A percentile compares a stretch with the other conserved stretches of the same genome.
Conservation (phyloP, 75 land plant genomes). For the Adiantum capillusveneris region DNA sequence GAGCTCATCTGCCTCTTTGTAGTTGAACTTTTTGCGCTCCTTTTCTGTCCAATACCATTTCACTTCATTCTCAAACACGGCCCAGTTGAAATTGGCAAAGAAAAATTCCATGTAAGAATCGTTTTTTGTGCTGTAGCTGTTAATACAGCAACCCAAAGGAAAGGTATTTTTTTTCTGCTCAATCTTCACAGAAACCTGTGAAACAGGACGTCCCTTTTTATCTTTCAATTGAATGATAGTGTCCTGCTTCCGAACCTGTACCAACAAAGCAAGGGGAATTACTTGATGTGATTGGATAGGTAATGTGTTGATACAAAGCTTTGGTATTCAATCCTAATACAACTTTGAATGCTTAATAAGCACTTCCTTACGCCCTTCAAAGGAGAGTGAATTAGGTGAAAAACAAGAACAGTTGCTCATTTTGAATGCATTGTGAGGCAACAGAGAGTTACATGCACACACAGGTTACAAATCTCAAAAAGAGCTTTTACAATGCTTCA, state of each 20-base stretch:
- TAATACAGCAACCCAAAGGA: constrained; percentile 73
- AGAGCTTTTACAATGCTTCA: no score
- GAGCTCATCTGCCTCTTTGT: constrained; percentile 82
- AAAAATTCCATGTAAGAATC: constrained; percentile 71
- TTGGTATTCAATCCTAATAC: no score
- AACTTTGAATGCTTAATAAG: no score
- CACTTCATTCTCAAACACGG: constrained; percentile 90
- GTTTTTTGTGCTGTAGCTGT: constrained; percentile 65
- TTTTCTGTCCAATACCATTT: constrained; percentile 96
- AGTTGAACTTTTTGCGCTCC: constrained; percentile 69
- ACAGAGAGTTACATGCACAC: no score
- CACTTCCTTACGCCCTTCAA: no score
- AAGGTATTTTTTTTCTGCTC: constrained; percentile 68
- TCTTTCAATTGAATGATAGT: constrained; percentile 56
- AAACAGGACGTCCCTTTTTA: constrained; percentile 5
- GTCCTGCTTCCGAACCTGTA: constrained; percentile 84
- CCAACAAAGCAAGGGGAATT: no score
- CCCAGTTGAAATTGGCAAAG: constrained; percentile 75
- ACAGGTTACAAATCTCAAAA: no score
- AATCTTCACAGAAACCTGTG: constrained; percentile 48
- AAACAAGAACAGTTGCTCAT: no score
- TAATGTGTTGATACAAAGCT: no score
- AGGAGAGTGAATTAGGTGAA: no score
- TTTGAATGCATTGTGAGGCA: no score
- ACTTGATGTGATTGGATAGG: no score